Percentiles rank a stretch among this genome's conserved stretches.
These are phyloP conservation scores for Calonectria montana DNA, from an alignment of 2,329 filamentous ascomycete genomes.

Conservation along the genomic window DNA sequence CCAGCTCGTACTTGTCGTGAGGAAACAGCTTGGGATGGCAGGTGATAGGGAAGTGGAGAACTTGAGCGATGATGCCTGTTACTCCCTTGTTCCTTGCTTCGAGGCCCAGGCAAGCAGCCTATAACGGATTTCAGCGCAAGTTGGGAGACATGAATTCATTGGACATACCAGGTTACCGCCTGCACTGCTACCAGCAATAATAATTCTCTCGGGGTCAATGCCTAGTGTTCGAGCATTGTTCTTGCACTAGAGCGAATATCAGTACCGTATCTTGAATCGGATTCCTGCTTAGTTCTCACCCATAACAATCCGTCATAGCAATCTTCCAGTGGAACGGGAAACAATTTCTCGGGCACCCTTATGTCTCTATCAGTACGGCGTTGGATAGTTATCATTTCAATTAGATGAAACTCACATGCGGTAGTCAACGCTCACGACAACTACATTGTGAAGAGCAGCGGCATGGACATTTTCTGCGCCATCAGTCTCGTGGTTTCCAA, in stretches of 20 bases:
- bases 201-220: slow-evolving; percentile 32
- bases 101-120: slow-evolving; percentile 35
- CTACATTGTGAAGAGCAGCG: slow-evolving; percentile 25
- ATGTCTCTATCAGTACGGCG: background rate
- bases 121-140: fast-evolving
- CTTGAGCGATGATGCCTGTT: slow-evolving; percentile 36
- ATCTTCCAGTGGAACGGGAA: slow-evolving; percentile 35
- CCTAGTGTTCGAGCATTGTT: slow-evolving; percentile 28
- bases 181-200: slow-evolving; percentile 35
- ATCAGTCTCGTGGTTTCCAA: slow-evolving; percentile 40
- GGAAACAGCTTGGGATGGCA: slow-evolving; percentile 43
- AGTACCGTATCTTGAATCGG: background rate
- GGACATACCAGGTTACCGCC: slow-evolving; percentile 32
- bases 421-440: slow-evolving; percentile 40
- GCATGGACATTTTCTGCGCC: slow-evolving; percentile 37
- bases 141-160: fast-evolving
- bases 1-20: slow-evolving; percentile 34
- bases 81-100: slow-evolving; percentile 22
- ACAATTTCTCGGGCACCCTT: slow-evolving; percentile 38
- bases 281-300: slow-evolving; percentile 1
- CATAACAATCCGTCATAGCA: slow-evolving; percentile 38
- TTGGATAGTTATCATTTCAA: background rate
- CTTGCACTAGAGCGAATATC: slow-evolving; percentile 30
- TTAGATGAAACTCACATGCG: slow-evolving; percentile 20
- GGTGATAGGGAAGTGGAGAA: slow-evolving; percentile 30